Conservation (phyloP, 257 asterid genomes). For the Solanum ahanhuiri region DNA sequence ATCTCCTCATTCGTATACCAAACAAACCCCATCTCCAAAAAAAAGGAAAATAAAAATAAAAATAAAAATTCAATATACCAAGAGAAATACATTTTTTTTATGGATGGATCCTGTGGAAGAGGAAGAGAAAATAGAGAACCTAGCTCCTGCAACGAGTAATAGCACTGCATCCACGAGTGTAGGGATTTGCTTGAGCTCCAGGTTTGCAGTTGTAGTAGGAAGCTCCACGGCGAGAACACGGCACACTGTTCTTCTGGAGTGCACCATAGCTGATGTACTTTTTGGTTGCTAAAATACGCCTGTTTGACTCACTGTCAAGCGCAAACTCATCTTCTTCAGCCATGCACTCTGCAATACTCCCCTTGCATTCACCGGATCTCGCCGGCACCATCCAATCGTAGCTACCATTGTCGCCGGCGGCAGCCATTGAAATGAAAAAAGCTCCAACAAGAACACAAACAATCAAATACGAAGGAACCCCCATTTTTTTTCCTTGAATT, state of each 20-base stretch:
- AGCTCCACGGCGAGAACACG: constrained; percentile 93
- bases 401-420: constrained; percentile 35
- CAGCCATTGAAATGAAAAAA: constrained; percentile 11
- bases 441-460: constrained; percentile 1
- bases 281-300: constrained; percentile 61
- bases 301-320: constrained; percentile 63
- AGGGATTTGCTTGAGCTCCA: constrained; percentile 83
- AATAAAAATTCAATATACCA: neutral
- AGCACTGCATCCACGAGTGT: constrained; percentile 82
- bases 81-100: neutral
- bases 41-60: neutral
- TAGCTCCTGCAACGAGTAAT: constrained; percentile 85
- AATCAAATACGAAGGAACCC: neutral
- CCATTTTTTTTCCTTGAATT: constrained; percentile 6
- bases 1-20: constrained; percentile 11
- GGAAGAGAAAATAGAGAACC: neutral
- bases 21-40: constrained; percentile 3
- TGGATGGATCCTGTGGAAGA: neutral
- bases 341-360: constrained; percentile 50
- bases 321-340: constrained; percentile 47
- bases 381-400: constrained; percentile 48
- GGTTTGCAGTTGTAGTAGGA: constrained; percentile 95
- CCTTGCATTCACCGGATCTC: constrained; percentile 32
- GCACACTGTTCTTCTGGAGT: constrained; percentile 68
- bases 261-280: constrained; percentile 94